phyloP scores from a whole-genome alignment of 1,284 basidiomycete species.

The Pseudozyma tsukubaensis region DNA sequence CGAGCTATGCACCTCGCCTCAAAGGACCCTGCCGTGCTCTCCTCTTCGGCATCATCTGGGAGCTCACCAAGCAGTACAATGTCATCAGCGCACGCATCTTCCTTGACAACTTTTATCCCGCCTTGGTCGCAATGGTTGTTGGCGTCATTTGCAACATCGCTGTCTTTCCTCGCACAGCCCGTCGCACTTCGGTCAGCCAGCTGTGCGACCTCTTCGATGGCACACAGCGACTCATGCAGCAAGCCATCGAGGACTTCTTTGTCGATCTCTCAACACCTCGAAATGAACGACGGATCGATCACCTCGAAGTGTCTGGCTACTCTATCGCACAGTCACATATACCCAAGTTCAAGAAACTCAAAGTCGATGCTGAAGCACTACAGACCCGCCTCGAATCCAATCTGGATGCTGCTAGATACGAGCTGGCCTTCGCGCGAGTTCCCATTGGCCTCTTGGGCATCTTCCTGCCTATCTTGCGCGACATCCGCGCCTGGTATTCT shows the following conservation, averaged over 20 bases:
- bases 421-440: conserved; percentile 47
- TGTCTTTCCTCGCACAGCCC: conserved; percentile 52
- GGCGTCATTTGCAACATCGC: conserved; percentile 43
- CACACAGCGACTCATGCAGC: conserved; percentile 32
- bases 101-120: conserved; percentile 52
- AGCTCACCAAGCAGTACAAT: conserved; percentile 44
- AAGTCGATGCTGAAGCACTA: conserved; percentile 11
- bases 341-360: conserved; percentile 20
- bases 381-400: conserved; percentile 23
- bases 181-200: conserved; percentile 28
- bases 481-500: conserved; percentile 52
- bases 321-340: neutral
- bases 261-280: neutral
- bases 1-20: conserved; percentile 53
- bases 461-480: conserved; percentile 28
- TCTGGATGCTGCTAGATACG: conserved; percentile 51
- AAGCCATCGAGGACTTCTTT: conserved; percentile 48
- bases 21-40: conserved; percentile 44
- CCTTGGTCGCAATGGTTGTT: conserved; percentile 48
- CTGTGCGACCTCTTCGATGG: conserved; percentile 28
- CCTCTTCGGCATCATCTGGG: conserved; percentile 55
- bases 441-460: conserved; percentile 29
- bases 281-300: neutral
- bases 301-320: neutral
- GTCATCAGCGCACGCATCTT: conserved; percentile 50